Conservation (phyloP, 345 rosid genomes). For the Sisymbrium altissimum region DNA sequence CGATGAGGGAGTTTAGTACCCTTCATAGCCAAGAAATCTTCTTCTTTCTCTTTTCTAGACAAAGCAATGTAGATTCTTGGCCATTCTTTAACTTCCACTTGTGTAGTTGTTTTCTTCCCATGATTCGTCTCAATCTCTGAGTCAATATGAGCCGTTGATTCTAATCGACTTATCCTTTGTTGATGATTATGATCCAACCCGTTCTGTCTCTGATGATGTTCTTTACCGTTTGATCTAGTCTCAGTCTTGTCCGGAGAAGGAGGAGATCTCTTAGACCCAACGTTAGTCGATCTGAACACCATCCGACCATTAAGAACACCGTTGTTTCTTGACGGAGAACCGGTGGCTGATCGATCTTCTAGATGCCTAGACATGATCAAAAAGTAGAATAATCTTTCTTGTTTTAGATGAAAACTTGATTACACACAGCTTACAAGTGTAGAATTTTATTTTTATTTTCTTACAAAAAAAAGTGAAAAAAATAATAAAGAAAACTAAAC, state of each 20-base stretch:
- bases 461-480: neutral
- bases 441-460: neutral
- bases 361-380: constrained; percentile 40
- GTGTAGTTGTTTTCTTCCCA: constrained; percentile 18
- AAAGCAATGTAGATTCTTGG: constrained; percentile 46
- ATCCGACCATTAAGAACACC: constrained; percentile 28
- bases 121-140: constrained; percentile 26
- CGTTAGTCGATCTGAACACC: constrained; percentile 45
- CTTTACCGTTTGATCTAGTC: constrained; percentile 30
- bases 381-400: neutral
- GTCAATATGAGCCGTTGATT: constrained; percentile 22
- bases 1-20: constrained; percentile 62
- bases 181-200: constrained; percentile 26
- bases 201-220: constrained; percentile 42
- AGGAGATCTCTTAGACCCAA: constrained; percentile 37
- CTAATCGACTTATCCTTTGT: constrained; percentile 30
- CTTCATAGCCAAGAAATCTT: constrained; percentile 60
- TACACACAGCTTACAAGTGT: constrained; percentile 19
- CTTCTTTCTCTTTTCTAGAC: constrained; percentile 62
- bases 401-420: neutral
- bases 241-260: constrained; percentile 46
- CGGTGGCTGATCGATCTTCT: constrained; percentile 43
- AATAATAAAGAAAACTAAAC: neutral
- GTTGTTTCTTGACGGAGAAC: constrained; percentile 39
- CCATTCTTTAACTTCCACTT: constrained; percentile 43